Evolutionary conservation across 164 flowering plant species (phyloP).

Genomic region (Tetracentron sinense): DNA sequence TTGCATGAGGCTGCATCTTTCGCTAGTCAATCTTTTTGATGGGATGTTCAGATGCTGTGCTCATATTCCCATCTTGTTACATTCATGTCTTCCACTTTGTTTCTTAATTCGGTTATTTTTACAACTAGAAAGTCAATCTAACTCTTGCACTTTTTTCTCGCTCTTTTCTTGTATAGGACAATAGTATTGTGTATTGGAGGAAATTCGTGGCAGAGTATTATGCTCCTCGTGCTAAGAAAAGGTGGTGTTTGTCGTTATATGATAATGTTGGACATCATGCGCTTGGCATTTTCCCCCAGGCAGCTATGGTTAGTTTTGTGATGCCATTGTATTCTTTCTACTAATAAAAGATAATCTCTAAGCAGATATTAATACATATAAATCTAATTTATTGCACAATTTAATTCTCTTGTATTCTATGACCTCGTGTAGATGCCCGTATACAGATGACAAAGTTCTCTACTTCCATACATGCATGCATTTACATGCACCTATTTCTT

Average conservation of each 20-base stretch:
- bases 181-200: constrained; percentile 84
- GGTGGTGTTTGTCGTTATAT: constrained; percentile 92
- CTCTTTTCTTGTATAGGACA: constrained; percentile 53
- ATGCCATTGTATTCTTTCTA: not conserved
- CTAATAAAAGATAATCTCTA: not conserved
- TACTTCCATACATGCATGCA: no score
- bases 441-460: no score
- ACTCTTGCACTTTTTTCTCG: not conserved
- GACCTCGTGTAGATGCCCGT: no score
- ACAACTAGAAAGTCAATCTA: not conserved
- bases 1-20: not conserved
- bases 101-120: not conserved
- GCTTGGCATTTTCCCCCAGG: constrained; percentile 90
- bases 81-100: not conserved
- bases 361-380: not conserved
- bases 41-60: not conserved
- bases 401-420: no score
- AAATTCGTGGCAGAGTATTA: constrained; percentile 90
- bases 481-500: no score
- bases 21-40: not conserved
- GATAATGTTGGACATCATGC: constrained; percentile 92
- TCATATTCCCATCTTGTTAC: not conserved
- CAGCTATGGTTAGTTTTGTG: constrained; percentile 64
- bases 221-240: constrained; percentile 91
- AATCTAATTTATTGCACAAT: not conserved